These are phyloP conservation scores for Saussurea involucrata DNA, from an alignment of 129 eudicot genomes.

Conservation along the genomic window DNA sequence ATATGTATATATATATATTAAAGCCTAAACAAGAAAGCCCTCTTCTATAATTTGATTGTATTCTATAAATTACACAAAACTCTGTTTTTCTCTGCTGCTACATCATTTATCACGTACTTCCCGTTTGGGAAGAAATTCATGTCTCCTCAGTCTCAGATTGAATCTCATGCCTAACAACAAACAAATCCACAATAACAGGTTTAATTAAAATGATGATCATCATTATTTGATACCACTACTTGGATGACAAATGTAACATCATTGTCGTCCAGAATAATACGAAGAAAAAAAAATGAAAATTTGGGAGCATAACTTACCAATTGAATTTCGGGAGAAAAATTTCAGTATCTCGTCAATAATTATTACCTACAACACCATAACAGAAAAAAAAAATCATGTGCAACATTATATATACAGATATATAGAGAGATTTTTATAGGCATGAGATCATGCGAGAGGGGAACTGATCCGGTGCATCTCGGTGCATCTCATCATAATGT, in stretches of 20 bases:
- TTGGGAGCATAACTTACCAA: conserved; percentile 31
- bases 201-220: no score
- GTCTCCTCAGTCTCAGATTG: conserved; percentile 60
- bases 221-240: no score
- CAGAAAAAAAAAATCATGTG: background rate
- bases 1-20: background rate
- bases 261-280: no score
- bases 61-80: background rate
- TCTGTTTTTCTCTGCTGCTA: background rate
- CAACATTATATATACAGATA: no score
- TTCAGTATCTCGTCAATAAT: conserved; percentile 93
- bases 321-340: conserved; percentile 68
- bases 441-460: no score
- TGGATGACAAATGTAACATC: no score
- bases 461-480: no score
- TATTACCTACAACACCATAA: conserved; percentile 59
- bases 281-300: no score
- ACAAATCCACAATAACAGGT: background rate
- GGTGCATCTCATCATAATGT: no score
- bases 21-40: background rate
- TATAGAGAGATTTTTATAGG: no score
- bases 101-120: conserved; percentile 73
- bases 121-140: conserved; percentile 76
- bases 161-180: conserved; percentile 48
- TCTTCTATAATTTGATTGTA: background rate